Conservation (phyloP, 2,329 filamentous ascomycete species). For the Sordariomycetes sp. region DNA sequence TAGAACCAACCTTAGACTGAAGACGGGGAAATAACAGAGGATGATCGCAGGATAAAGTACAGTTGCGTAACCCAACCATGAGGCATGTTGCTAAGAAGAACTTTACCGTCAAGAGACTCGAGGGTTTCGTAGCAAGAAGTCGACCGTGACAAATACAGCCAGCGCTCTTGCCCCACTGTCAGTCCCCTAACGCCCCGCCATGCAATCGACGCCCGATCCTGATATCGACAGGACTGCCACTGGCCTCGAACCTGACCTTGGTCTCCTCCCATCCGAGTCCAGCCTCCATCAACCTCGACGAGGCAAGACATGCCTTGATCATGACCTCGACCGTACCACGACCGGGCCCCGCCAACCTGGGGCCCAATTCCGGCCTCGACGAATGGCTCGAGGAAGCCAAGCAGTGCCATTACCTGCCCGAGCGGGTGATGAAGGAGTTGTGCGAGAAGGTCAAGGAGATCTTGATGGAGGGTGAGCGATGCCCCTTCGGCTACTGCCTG, state of each 20-base stretch:
- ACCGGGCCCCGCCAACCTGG: conserved; percentile 81
- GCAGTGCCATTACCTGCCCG: conserved; percentile 93
- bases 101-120: too few species aligned
- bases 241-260: too few species aligned
- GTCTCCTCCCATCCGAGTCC: conserved; percentile 1
- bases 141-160: too few species aligned
- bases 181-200: background rate
- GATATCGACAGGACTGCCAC: background rate
- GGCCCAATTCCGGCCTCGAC: conserved; percentile 76
- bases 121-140: too few species aligned
- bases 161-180: background rate
- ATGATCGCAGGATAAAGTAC: too few species aligned
- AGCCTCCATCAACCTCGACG: conserved; percentile 8
- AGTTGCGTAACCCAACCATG: too few species aligned
- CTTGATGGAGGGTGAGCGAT: conserved; percentile 78
- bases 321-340: conserved; percentile 58
- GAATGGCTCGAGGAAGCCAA: conserved; percentile 97
- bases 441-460: conserved; percentile 99
- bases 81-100: too few species aligned
- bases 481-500: background rate
- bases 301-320: conserved; percentile 13
- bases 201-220: background rate
- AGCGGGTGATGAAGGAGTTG: conserved; percentile 95
- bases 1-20: too few species aligned
- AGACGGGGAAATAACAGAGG: too few species aligned